Evolutionary conservation across 2,329 filamentous ascomycete species (phyloP).

Genomic region (Pseudonectria buxi): DNA sequence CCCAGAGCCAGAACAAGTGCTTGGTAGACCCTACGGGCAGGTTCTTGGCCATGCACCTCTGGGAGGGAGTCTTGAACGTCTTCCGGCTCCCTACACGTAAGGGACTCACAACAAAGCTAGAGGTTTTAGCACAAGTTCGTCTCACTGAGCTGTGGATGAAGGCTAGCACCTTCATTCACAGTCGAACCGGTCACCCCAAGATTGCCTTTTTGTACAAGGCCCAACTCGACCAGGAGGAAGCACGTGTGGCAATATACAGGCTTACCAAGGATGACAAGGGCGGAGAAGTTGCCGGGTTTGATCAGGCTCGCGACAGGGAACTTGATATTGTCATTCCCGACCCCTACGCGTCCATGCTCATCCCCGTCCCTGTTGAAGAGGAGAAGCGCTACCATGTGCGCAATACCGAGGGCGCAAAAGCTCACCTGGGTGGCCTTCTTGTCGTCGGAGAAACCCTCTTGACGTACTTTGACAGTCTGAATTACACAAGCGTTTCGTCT

Average conservation of each 20-base stretch:
- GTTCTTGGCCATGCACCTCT: conserved; percentile 52
- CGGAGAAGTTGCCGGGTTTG: conserved; percentile 46
- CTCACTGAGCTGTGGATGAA: conserved; percentile 55
- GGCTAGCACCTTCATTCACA: conserved; percentile 49
- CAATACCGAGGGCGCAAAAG: conserved; percentile 44
- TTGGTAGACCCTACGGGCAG: conserved; percentile 72
- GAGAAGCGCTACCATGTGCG: conserved; percentile 55
- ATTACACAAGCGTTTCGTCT: conserved; percentile 57
- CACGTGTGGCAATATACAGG: conserved; percentile 52
- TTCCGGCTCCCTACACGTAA: conserved; percentile 44
- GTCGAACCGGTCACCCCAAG: conserved; percentile 50
- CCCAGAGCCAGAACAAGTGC: conserved; percentile 75
- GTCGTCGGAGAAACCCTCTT: conserved; percentile 76
- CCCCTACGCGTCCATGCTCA: conserved; percentile 52
- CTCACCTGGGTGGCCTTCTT: conserved; percentile 63
- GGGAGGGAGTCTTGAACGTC: conserved; percentile 53
- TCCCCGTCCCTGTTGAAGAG: conserved; percentile 53
- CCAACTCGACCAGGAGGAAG: conserved; percentile 44
- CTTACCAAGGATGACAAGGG: conserved; percentile 54
- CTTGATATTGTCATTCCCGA: conserved; percentile 48
- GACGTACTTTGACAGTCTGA: conserved; percentile 76
- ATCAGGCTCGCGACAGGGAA: conserved; percentile 48
- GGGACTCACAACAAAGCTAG: conserved; percentile 36
- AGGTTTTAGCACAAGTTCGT: conserved; percentile 48
- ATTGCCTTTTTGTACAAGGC: conserved; percentile 54